Evolutionary conservation across 176 grass and related monocot genomes (phyloP), one percentile per base, ranked within the genome.

Genomic region (Raddia distichophylla): DNA sequence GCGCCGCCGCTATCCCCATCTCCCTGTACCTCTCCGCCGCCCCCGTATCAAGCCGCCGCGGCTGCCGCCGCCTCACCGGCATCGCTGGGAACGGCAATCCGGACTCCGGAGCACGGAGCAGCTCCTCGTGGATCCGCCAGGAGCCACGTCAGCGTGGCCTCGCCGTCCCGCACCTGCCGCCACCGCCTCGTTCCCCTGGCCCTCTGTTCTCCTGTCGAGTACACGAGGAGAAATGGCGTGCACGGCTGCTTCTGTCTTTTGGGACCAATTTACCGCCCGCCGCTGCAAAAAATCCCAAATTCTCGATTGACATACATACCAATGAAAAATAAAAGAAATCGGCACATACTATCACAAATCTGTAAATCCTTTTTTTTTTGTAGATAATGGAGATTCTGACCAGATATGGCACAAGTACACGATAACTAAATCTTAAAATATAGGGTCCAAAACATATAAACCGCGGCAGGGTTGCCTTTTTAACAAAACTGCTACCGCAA

Each of bases 1-100:
- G 74, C 57, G 88, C 90, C 8, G 75, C 67, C 59, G 65, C 81
- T 46, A 98, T 81, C 76, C 78, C 75, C 71, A 94, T 70, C 61
- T 93, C 81, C 65, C 73, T 54, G 55, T 94, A 94, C 67, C 82
- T 88, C 68, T 85, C 79, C 67, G 34, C 64, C 59, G 45, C 79
- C 2, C 68, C 78, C 81, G 68, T 86, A 77, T 89, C 82, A 78
- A 48, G 78, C 42, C 55, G 82, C 69, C 62, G 63, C 61, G 82
- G 82, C 46, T 65, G 62, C 49, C 90, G 79, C 48, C 90, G 75
- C 47, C 75, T 74, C 34, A 85, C 54, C 46, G 82, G 87, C 87
- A 89, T 89, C 77, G 76, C 37, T 34, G 19, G 4, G 68, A 40
- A 27, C 27, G 27, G 27, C 27, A 27, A 27, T 27, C 37, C 37